phyloP scores from a whole-genome alignment of 2,329 filamentous ascomycete species.

The Colletotrichum sp. region DNA sequence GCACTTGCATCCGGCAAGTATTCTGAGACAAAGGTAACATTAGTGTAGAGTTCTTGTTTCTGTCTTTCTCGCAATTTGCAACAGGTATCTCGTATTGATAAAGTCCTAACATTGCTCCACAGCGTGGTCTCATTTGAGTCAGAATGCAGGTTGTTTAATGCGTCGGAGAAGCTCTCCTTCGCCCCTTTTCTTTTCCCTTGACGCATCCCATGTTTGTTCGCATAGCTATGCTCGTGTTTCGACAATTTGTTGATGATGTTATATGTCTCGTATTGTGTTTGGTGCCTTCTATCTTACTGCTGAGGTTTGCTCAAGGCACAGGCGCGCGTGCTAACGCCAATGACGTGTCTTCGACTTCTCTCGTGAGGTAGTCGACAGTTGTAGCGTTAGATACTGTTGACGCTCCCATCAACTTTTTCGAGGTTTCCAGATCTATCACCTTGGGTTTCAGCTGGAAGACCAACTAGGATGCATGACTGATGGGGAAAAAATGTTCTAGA shows the following conservation, averaged over 20 bases:
- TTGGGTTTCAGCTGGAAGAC: not conserved
- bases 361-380: not conserved
- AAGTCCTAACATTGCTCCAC: not conserved
- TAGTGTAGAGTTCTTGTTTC: not conserved
- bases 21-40: not conserved
- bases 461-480: not conserved
- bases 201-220: not conserved
- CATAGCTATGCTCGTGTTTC: not conserved
- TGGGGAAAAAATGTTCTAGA: not conserved
- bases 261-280: not conserved
- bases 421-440: not conserved
- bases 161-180: not conserved
- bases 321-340: not conserved
- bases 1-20: not conserved
- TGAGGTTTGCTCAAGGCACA: not conserved
- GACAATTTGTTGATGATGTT: accelerated
- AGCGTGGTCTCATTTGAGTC: not conserved
- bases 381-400: not conserved
- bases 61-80: not conserved
- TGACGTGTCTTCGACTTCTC: not conserved
- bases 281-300: not conserved
- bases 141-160: not conserved
- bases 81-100: not conserved
- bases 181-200: not conserved
- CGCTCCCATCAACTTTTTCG: accelerated